A percentile compares a stretch with the other conserved stretches of the same genome.
These are phyloP conservation scores for Bruguiera hainesii DNA, from an alignment of 441 rosid genomes.

Conservation along the genomic window DNA sequence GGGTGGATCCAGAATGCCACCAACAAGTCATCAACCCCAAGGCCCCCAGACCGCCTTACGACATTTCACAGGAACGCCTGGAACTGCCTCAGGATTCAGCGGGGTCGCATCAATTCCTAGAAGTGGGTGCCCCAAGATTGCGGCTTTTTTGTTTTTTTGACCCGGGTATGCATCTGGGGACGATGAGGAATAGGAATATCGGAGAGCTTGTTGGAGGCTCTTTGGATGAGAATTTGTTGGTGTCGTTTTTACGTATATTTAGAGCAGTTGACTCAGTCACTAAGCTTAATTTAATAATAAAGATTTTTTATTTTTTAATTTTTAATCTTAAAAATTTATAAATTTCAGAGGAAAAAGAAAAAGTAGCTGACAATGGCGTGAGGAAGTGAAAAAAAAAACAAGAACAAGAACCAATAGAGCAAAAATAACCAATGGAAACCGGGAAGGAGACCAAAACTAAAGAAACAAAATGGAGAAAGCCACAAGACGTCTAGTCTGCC, in stretches of 20 bases:
- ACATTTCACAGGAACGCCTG: slow-evolving; percentile 61
- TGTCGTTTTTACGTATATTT: slow-evolving; percentile 69
- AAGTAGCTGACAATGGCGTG: too few relatives aligned
- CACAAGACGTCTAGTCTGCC: too few relatives aligned
- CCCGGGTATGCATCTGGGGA: slow-evolving; percentile 47
- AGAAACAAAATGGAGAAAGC: too few relatives aligned
- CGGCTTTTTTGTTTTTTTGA: slow-evolving; percentile 43
- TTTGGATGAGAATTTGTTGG: slow-evolving; percentile 80
- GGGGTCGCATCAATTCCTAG: slow-evolving; percentile 73
- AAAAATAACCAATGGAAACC: too few relatives aligned
- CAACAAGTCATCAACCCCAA: slow-evolving; percentile 42
- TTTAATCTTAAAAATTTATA: too few relatives aligned
- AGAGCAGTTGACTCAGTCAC: slow-evolving; percentile 70
- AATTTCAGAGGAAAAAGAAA: too few relatives aligned
- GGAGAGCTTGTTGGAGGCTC: slow-evolving; percentile 85
- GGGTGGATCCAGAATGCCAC: background rate
- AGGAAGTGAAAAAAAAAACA: slow-evolving; percentile 38
- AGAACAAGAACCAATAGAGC: slow-evolving; percentile 26
- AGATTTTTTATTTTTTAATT: too few relatives aligned
- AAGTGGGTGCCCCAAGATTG: slow-evolving; percentile 73
- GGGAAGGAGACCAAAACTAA: too few relatives aligned
- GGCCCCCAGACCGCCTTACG: slow-evolving; percentile 43
- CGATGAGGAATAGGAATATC: slow-evolving; percentile 65
- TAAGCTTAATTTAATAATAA: too few relatives aligned
- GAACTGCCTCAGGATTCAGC: slow-evolving; percentile 73